These are phyloP conservation scores for Septoria petroselini DNA, from an alignment of 2,329 filamentous ascomycete genomes.

Conservation along the genomic window DNA sequence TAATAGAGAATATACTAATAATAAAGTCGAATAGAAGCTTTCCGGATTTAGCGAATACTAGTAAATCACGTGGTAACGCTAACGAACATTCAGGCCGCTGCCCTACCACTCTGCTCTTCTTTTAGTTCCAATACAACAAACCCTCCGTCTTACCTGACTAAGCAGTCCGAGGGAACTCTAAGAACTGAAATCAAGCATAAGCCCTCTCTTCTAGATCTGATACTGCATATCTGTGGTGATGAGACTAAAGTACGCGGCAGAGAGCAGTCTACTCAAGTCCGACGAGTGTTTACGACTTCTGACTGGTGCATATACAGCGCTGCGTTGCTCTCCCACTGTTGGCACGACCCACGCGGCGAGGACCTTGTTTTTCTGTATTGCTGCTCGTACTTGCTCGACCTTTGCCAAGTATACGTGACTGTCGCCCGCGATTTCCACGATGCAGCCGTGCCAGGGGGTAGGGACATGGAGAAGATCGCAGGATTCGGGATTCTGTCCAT, in stretches of 20 bases:
- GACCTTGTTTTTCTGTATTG: slow-evolving; percentile 2
- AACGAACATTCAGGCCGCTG: too few species aligned
- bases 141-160: too few species aligned
- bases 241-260: background rate
- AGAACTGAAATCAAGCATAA: too few species aligned
- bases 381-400: slow-evolving; percentile 1
- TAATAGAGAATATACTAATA: too few species aligned
- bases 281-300: background rate
- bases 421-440: slow-evolving; percentile 8
- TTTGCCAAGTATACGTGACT: slow-evolving; percentile 9
- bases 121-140: too few species aligned
- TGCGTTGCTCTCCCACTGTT: background rate
- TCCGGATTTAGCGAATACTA: too few species aligned
- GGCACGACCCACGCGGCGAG: slow-evolving; percentile 3
- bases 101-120: too few species aligned
- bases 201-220: background rate
- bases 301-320: background rate
- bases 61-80: too few species aligned
- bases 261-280: background rate
- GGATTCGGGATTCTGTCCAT: background rate
- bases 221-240: slow-evolving; percentile 1
- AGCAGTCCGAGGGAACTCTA: too few species aligned
- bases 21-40: too few species aligned
- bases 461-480: slow-evolving; percentile 9
- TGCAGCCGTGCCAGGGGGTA: slow-evolving; percentile 14